Base-by-base conservation (phyloP, 2,329 filamentous ascomycete genomes). In the Atkinsonella texensis region DNA sequence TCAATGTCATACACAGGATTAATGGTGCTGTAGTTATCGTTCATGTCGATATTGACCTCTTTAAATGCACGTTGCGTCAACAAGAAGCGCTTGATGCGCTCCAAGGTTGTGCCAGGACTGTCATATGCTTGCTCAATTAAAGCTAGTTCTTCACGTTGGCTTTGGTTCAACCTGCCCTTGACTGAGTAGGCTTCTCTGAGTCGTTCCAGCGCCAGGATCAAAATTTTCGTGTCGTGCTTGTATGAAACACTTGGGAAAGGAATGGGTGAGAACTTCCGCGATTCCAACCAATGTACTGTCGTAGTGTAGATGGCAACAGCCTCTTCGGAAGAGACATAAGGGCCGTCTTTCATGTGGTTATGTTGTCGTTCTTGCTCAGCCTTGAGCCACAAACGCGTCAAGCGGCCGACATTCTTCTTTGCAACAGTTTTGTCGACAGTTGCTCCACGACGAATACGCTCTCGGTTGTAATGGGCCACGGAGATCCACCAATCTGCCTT, bases 401-500 rank as follows among this genome's bases (percentile, higher is more conserved):
- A 74, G 60, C 93, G 87, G 54, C 93, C 93, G 55, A 98, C 77
- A 59, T 98, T 98, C 79, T 98, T 98, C 80, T 98, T 98, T 4
- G 93, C 93, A 28, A 98, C 94, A 3, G 93, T 98, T 75, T 98
- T 98, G 68, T 98, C 93, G 12, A 98, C 93, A 2, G 93, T 98
- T 2, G 93, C 94, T 64, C 93, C 94, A 68, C 93, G 81, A 60
- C 93, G 82, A 63, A 98, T 98, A 67, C 93, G 86, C 73, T 98
- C 93, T 62, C 93, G 86, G 66, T 98, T 98, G 74, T 98, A 98
- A 66, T 98, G 93, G 11, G 93, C 93, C 33, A 98, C 94, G 20
- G 90, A 97, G 55, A 98, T 91, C 93, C 93, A 98, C 94, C 93
- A 98, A 67, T 98, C 93, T 17, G 93, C 93, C 75, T 98, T 98